Base-by-base conservation (phyloP, 176 grass and related monocot genomes). In the Chrysopogon serrulatus region DNA sequence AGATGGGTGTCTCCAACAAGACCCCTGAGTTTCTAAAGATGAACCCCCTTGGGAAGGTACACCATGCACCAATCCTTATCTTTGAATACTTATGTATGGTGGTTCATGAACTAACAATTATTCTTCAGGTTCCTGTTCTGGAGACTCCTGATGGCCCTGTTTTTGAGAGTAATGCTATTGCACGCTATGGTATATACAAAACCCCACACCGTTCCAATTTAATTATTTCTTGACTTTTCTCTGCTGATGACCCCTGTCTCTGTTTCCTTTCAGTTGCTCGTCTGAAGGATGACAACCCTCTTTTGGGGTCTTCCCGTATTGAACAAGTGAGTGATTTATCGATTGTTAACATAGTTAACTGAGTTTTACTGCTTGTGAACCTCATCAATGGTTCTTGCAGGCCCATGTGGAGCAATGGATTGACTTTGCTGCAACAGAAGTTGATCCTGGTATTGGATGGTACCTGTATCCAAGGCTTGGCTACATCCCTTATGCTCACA, bases 141-240 rank as follows among this genome's bases (percentile, higher is more conserved):
- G 91, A 99, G 86, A 99, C 96, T 42, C 93, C 96, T 79, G 96
- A 96, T 65, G 93, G 96, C 28, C 27, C 93, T 62, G 59, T 98
- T 86, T n/a, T 98, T 75, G 96, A 98, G 89, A 98, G 96, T 71
- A 90, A 96, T 90, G 93, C 96, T 73, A 98, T 98, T 39, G 93
- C 93, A 40, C 93, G 93, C 42, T 94, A 98, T 70, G 86, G 96
- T 98, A 93, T 73, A 27, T 86, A 24, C 70, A 27, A 21, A 65
- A 27, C 1, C 6, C 23, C 37, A 0, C 18, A 64, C 8, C 10
- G 47, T 79, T 42, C 56, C 0, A 37, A 32, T 89, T 33, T 31
- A 23, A 31, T 8, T 72, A 2, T 72, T 71, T n/a, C 34, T 14
- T 37, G 3, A 32, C 6, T 51, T 32, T 37, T 18, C 13, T 21